A percentile compares a stretch with the other conserved stretches of the same genome.
Evolutionary conservation across 495 filamentous ascomycete species (phyloP).

Genomic region (Hypoxylon intermedium): DNA sequence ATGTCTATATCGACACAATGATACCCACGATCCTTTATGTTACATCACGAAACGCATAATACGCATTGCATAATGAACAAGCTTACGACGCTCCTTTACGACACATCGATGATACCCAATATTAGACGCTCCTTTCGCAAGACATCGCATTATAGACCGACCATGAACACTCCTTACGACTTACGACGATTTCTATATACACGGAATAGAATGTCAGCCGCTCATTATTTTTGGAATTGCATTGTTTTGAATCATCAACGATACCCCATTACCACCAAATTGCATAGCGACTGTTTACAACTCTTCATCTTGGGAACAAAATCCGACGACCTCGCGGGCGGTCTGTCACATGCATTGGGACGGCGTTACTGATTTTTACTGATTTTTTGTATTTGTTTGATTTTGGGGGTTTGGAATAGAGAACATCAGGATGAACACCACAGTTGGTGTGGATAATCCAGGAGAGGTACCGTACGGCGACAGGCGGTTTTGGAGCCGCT

Average conservation of each 20-base stretch:
- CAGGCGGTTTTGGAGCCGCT: conserved; percentile 9
- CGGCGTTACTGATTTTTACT: conserved; percentile 37
- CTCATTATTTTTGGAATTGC: conserved; percentile 43
- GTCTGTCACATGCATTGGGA: conserved; percentile 44
- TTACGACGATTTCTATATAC: conserved; percentile 46
- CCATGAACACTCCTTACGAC: conserved; percentile 46
- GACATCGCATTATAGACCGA: conserved; percentile 48
- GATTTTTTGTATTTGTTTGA: conserved; percentile 23
- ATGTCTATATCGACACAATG: conserved; percentile 56
- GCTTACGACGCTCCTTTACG: conserved; percentile 57
- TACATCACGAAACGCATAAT: conserved; percentile 49
- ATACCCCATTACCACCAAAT: conserved; percentile 52
- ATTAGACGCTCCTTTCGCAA: conserved; percentile 57
- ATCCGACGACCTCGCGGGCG: conserved; percentile 38
- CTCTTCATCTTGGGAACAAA: conserved; percentile 40
- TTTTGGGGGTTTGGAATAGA: conserved; percentile 16
- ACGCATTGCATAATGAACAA: conserved; percentile 47
- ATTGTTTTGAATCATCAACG: conserved; percentile 43
- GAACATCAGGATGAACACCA: conserved; percentile 11
- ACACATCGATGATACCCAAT: conserved; percentile 49
- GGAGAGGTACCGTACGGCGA: conserved; percentile 20
- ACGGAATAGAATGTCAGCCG: conserved; percentile 43
- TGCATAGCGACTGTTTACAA: conserved; percentile 61
- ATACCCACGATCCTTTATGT: conserved; percentile 53
- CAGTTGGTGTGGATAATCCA: conserved; percentile 14